Conservation (phyloP, 495 filamentous ascomycete species). For the Penicillium salamii region DNA sequence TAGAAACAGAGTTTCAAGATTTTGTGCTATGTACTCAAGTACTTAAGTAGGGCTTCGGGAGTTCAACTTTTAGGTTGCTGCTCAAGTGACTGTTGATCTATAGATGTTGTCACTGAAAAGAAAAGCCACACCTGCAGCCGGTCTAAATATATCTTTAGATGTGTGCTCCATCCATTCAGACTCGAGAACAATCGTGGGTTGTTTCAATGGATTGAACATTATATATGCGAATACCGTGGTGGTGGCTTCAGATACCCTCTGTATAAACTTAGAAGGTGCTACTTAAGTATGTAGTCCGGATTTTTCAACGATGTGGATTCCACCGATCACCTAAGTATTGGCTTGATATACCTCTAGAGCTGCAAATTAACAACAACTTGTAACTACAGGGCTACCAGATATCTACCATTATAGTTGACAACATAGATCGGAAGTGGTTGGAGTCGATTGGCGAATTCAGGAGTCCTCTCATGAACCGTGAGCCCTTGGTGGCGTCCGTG, state of each 20-base stretch:
- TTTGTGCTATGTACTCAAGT: no score
- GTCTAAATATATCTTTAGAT: background rate
- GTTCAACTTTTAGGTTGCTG: no score
- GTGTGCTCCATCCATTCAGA: no score
- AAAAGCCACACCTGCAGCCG: no score
- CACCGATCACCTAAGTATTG: background rate
- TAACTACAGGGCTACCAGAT: conserved; percentile 56
- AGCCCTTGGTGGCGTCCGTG: background rate
- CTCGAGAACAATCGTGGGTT: conserved; percentile 72
- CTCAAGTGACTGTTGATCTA: no score
- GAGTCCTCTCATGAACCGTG: conserved; percentile 12
- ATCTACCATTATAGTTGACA: conserved; percentile 63
- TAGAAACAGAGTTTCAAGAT: no score
- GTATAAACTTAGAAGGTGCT: no score
- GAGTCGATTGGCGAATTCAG: conserved; percentile 34
- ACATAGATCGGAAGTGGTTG: conserved; percentile 63
- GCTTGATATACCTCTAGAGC: no score
- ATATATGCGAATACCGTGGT: conserved; percentile 79
- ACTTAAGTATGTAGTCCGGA: conserved; percentile 66
- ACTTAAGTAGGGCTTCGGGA: no score
- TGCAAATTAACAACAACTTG: no score
- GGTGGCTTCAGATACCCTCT: no score
- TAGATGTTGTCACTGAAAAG: no score
- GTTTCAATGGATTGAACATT: conserved; percentile 70
- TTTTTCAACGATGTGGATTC: conserved; percentile 55